Conservation (phyloP, 2,329 filamentous ascomycete species). For the Fusarium nygamai region DNA sequence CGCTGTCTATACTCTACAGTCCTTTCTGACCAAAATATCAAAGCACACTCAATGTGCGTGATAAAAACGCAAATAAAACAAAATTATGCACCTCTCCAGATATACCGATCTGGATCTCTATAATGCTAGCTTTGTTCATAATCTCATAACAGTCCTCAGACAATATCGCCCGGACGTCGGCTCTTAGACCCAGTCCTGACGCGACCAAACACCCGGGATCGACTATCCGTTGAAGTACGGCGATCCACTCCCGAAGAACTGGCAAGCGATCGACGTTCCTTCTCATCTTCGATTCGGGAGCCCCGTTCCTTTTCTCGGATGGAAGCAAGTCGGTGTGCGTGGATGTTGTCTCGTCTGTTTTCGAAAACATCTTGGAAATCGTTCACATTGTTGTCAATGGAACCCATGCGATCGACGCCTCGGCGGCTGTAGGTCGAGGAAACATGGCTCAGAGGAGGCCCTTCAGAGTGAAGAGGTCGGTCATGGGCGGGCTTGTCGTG, state of each 20-base stretch:
- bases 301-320: slow-evolving; percentile 52
- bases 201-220: slow-evolving; percentile 45
- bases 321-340: slow-evolving; percentile 50
- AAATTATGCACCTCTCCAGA: slow-evolving; percentile 23
- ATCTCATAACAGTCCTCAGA: slow-evolving; percentile 38
- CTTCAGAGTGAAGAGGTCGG: slow-evolving; percentile 19
- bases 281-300: slow-evolving; percentile 41
- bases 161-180: slow-evolving; percentile 40
- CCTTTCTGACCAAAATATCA: background rate
- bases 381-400: slow-evolving; percentile 49
- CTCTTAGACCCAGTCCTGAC: slow-evolving; percentile 45
- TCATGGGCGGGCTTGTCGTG: slow-evolving; percentile 18
- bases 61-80: background rate
- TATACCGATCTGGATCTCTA: slow-evolving; percentile 23
- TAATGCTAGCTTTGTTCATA: slow-evolving; percentile 21
- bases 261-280: slow-evolving; percentile 38
- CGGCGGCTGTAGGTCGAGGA: slow-evolving; percentile 28
- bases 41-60: slow-evolving; percentile 9
- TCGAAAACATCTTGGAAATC: slow-evolving; percentile 60
- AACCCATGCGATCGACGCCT: slow-evolving; percentile 37
- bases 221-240: slow-evolving; percentile 40
- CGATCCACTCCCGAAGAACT: slow-evolving; percentile 45
- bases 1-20: slow-evolving; percentile 1
- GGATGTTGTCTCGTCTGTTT: slow-evolving; percentile 51
- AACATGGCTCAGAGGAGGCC: slow-evolving; percentile 15